A percentile compares a stretch with the other conserved stretches of the same genome.
Evolutionary conservation across 1,284 basidiomycete genomes (phyloP).

Genomic region (Ustilago crameri): DNA sequence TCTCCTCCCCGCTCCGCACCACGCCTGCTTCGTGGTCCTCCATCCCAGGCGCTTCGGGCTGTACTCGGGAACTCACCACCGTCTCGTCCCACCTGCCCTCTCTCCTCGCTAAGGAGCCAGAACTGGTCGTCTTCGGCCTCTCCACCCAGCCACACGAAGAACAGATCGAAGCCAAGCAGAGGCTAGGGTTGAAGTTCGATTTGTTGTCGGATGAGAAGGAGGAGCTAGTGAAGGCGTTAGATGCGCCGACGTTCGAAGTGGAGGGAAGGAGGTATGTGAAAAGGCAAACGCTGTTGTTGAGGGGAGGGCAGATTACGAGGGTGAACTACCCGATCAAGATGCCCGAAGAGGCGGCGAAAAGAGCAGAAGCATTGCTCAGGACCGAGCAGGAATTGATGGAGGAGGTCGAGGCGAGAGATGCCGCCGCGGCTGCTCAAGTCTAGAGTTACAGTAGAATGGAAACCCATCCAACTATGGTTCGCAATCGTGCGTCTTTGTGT

Average conservation of each 20-base stretch:
- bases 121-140: conserved; percentile 56
- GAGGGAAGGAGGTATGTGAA: conserved; percentile 30
- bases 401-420: conserved; percentile 44
- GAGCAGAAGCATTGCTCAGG: conserved; percentile 50
- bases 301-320: conserved; percentile 57
- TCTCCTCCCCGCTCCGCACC: conserved; percentile 14
- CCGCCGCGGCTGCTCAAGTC: conserved; percentile 15
- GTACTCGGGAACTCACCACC: conserved; percentile 44
- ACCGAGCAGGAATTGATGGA: conserved; percentile 41
- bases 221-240: conserved; percentile 33
- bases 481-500: background rate
- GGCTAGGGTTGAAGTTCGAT: conserved; percentile 30
- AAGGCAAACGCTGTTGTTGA: conserved; percentile 55
- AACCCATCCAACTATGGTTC: background rate
- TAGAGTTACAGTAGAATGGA: too few species aligned
- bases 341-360: conserved; percentile 38
- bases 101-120: conserved; percentile 37
- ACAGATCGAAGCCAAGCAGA: conserved; percentile 34
- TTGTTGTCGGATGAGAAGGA: conserved; percentile 42
- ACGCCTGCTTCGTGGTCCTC: conserved; percentile 27
- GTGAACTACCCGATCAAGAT: conserved; percentile 54
- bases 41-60: conserved; percentile 37
- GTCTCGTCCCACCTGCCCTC: conserved; percentile 20
- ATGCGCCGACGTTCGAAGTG: conserved; percentile 46
- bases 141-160: conserved; percentile 34